Percentiles rank a stretch among this genome's conserved stretches.
These are phyloP conservation scores for Yamadazyma jaroonii DNA, from an alignment of 1,139 yeast genomes.

Conservation along the genomic window DNA sequence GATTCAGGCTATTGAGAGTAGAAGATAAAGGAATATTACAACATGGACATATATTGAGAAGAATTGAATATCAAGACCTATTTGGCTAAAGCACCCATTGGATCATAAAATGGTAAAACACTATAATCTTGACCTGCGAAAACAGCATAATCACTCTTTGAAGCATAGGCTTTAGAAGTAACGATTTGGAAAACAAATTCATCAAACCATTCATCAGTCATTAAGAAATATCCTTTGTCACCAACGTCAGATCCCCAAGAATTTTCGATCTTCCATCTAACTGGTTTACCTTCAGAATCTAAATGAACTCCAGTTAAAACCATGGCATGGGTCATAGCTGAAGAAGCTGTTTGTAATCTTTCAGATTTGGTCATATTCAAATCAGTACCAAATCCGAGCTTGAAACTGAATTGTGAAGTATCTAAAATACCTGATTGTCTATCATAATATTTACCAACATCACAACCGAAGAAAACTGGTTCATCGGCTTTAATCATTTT, in stretches of 20 bases:
- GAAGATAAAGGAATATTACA: too few species aligned
- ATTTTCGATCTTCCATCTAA: constrained; percentile 81
- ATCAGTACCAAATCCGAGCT: constrained; percentile 57
- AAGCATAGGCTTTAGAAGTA: constrained; percentile 52
- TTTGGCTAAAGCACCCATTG: constrained; percentile 81
- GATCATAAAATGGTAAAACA: constrained; percentile 76
- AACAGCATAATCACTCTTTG: constrained; percentile 40
- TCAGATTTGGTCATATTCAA: constrained; percentile 51
- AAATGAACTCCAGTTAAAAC: constrained; percentile 69
- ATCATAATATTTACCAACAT: constrained; percentile 72
- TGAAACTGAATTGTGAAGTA: constrained; percentile 61
- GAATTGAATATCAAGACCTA: background rate
- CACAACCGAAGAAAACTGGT: constrained; percentile 83
- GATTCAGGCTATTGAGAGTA: too few species aligned
- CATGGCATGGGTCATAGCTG: constrained; percentile 88
- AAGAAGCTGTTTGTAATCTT: constrained; percentile 52
- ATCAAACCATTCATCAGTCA: constrained; percentile 82
- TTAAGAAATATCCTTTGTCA: constrained; percentile 68
- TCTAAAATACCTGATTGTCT: constrained; percentile 67
- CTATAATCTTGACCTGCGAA: constrained; percentile 52
- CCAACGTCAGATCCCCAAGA: constrained; percentile 84
- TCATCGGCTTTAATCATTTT: constrained; percentile 66
- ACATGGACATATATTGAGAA: too few species aligned
- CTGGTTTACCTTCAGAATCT: constrained; percentile 44
- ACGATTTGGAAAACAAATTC: constrained; percentile 85